phyloP scores from a whole-genome alignment of 176 grass and related monocot species.

The Musa itinerans region DNA sequence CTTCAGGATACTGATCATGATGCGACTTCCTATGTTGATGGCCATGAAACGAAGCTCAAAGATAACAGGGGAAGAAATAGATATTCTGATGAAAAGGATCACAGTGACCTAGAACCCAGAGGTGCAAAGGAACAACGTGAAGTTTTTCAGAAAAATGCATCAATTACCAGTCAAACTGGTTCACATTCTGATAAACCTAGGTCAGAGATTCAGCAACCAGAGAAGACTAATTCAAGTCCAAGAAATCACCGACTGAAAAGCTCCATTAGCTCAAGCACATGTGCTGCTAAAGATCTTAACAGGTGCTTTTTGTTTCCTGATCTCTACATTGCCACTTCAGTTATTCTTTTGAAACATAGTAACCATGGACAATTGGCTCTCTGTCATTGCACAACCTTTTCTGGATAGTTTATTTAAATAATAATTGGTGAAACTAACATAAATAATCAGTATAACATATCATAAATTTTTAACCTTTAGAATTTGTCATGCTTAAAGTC shows the following conservation, averaged over 20 bases:
- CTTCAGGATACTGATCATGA: slow-evolving; percentile 13
- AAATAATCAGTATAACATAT: too few relatives aligned
- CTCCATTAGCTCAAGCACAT: slow-evolving; percentile 20
- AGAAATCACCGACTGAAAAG: slow-evolving; percentile 23
- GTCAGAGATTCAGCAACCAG: slow-evolving; percentile 14
- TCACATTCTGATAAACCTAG: slow-evolving; percentile 24
- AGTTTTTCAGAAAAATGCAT: slow-evolving; percentile 21
- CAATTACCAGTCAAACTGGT: slow-evolving; percentile 14
- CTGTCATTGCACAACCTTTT: background rate
- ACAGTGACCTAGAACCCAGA: slow-evolving; percentile 16
- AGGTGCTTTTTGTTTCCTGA: slow-evolving; percentile 22
- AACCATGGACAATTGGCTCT: background rate
- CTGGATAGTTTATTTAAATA: background rate
- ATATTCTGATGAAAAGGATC: slow-evolving; percentile 26
- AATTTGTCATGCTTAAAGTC: too few relatives aligned
- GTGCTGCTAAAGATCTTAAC: slow-evolving; percentile 28
- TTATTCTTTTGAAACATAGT: background rate
- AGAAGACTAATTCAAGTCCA: slow-evolving; percentile 32
- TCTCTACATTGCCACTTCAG: background rate
- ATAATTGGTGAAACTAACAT: background rate
- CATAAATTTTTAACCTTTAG: too few relatives aligned
- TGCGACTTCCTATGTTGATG: slow-evolving; percentile 13
- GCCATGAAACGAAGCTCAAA: slow-evolving; percentile 24
- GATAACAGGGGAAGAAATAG: slow-evolving; percentile 34
- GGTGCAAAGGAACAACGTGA: slow-evolving; percentile 26